phyloP scores from a whole-genome alignment of 306 rosid species.

The Castanopsis chinensis region DNA sequence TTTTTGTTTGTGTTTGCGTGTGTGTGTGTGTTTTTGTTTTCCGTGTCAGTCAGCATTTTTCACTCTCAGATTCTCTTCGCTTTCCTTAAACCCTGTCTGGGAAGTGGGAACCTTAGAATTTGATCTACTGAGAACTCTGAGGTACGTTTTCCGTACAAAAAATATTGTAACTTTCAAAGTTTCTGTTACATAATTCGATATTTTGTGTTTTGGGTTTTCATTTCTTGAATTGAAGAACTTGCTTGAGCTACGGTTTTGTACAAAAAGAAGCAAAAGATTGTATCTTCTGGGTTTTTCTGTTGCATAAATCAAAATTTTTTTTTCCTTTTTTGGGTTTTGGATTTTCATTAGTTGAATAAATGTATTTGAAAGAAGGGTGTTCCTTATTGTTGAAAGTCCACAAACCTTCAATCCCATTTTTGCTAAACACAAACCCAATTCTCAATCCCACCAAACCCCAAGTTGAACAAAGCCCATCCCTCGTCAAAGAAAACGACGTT shows the following conservation, averaged over 20 bases:
- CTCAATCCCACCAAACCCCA: constrained; percentile 35
- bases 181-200: background rate
- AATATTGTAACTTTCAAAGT: background rate
- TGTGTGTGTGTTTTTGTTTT: too few species aligned
- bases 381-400: constrained; percentile 56
- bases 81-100: too few species aligned
- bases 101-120: too few species aligned
- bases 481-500: constrained; percentile 50
- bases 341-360: constrained; percentile 7
- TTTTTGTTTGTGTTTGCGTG: too few species aligned
- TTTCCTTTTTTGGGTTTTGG: background rate
- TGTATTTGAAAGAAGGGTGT: constrained; percentile 71
- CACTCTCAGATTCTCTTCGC: too few species aligned
- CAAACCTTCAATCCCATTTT: constrained; percentile 61
- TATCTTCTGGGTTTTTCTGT: too few species aligned
- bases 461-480: constrained; percentile 7
- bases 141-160: too few species aligned
- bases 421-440: constrained; percentile 54
- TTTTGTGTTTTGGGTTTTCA: background rate
- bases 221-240: background rate
- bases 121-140: too few species aligned
- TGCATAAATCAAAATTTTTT: too few species aligned
- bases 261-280: too few species aligned
- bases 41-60: too few species aligned
- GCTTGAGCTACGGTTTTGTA: background rate